These are phyloP conservation scores for Eucalyptus tenuipes DNA, from an alignment of 345 rosid species.

Conservation along the genomic window DNA sequence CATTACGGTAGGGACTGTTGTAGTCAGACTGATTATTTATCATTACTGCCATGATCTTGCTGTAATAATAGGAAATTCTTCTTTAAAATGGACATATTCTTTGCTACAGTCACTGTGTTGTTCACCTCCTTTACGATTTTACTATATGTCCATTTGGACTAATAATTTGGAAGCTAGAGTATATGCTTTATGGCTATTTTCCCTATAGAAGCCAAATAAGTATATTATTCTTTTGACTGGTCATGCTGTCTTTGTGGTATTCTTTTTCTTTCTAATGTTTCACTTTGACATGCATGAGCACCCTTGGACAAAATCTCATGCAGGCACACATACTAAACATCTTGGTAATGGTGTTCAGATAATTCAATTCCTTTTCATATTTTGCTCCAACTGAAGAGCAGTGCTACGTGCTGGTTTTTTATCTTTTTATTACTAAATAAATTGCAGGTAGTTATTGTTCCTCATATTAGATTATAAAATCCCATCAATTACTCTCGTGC, in stretches of 20 bases:
- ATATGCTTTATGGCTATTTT: not conserved
- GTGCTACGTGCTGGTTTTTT: not conserved
- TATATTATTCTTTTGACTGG: not conserved
- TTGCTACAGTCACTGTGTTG: not conserved
- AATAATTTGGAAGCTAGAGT: not conserved
- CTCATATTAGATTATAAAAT: not conserved
- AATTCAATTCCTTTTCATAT: not conserved
- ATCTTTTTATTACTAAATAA: not conserved
- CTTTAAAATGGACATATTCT: not conserved
- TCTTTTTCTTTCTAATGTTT: not conserved
- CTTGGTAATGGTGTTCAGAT: not conserved
- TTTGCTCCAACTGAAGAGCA: not conserved
- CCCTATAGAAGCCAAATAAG: not conserved
- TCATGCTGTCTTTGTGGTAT: not conserved
- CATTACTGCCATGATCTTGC: not conserved
- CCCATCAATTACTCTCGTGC: not conserved
- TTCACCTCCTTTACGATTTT: not conserved
- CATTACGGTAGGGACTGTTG: slow-evolving; percentile 41
- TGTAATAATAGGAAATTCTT: not conserved
- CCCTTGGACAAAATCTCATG: not conserved
- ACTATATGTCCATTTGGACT: not conserved
- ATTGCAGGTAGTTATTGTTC: not conserved
- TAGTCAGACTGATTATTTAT: not conserved
- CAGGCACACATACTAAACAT: not conserved
- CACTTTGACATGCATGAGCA: not conserved